Evolutionary conservation across 495 filamentous ascomycete species (phyloP), one percentile per base, ranked within the genome.

Genomic region (Jackrogersella minutella): DNA sequence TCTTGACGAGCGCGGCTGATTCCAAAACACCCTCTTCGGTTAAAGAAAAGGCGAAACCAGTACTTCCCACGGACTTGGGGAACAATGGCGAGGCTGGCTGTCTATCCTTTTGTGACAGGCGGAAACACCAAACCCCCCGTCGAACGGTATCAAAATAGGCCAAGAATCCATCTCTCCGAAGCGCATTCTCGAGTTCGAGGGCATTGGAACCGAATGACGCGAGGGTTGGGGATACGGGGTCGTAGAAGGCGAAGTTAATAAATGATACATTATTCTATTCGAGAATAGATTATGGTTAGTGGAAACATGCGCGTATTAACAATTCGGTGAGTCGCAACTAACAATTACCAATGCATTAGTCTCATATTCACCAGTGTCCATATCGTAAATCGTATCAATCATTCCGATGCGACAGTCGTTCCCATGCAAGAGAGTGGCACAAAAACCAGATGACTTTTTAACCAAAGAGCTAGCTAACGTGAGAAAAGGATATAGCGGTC

Each of bases 281-380:
- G 24, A n/a, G 44, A 39, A 58, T 62, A n/a, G 39, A n/a, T 8
- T 1, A 22, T 9, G 44, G 72, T 75, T 43, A 74, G 65, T 21
- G 26, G 62, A 50, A 1, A 14, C 30, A 17, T 3, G 10, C 28
- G 31, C 9, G 41, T 26, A 34, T 17, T 2, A 40, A 39, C 11
- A 59, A 16, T 21, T 3, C 26, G n/a, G 41, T 14, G n/a, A 14
- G 16, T 8, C 28, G 21, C 10, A 26, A 64, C 79, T 62, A 59
- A 84, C 81, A 73, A 82, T 81, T 70, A 82, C 66, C 58, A 84
- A 65, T 36, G 78, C 77, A 74, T 84, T 84, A 68, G 81, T 84
- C 55, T 81, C 81, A 75, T 82, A 84, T 73, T 82, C 80, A 41
- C 80, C 80, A 72, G 79, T 76, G 72, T 84, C 81, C 81, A 84